A percentile compares a stretch with the other conserved stretches of the same genome.
These are phyloP conservation scores for Amauroascus verrucosus DNA, from an alignment of 2,329 filamentous ascomycete genomes.

Conservation along the genomic window DNA sequence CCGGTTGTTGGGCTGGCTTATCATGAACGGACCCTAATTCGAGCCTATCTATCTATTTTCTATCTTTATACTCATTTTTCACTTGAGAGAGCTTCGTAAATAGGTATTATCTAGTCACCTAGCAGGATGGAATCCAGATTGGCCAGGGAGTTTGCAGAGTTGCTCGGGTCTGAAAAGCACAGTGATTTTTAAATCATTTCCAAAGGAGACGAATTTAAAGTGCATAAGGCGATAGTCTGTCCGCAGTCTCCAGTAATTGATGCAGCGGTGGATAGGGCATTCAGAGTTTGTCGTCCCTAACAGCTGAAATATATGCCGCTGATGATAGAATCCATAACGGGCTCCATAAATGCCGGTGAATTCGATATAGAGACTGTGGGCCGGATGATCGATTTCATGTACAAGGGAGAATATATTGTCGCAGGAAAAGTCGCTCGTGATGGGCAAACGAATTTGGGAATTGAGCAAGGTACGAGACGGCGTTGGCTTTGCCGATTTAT, in stretches of 20 bases:
- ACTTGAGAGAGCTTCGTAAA: neutral
- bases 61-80: neutral
- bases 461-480: neutral
- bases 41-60: no score
- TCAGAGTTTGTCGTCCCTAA: conserved; percentile 18
- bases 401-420: conserved; percentile 2
- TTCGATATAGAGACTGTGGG: conserved; percentile 12
- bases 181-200: conserved; percentile 15
- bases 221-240: conserved; percentile 22
- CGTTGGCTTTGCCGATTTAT: neutral
- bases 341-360: conserved; percentile 7
- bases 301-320: neutral
- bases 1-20: no score
- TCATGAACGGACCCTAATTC: no score
- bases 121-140: neutral
- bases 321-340: conserved; percentile 9
- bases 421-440: neutral
- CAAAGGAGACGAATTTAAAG: conserved; percentile 19
- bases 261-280: conserved; percentile 18
- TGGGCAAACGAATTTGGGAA: neutral
- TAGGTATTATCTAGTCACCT: neutral
- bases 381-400: conserved; percentile 12
- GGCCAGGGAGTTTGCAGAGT: neutral
- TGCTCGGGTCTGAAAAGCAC: conserved; percentile 1
- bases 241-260: conserved; percentile 14